phyloP scores from a whole-genome alignment of 2,329 filamentous ascomycete genomes.

The Phaeosphaeria sp. region DNA sequence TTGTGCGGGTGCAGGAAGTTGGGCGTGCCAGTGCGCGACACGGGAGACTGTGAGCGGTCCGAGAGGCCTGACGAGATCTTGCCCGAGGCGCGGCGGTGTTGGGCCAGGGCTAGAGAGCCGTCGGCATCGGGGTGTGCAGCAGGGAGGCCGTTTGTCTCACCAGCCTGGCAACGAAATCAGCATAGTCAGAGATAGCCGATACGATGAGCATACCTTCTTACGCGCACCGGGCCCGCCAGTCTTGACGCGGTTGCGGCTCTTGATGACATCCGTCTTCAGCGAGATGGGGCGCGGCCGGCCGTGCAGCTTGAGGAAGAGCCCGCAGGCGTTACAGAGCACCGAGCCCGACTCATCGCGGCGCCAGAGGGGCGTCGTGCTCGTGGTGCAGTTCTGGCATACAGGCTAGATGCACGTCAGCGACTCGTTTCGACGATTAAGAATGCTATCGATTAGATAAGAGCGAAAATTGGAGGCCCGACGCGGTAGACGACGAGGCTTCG shows the following conservation, averaged over 20 bases:
- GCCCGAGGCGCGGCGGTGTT: slow-evolving; percentile 72
- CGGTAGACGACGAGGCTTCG: slow-evolving; percentile 7
- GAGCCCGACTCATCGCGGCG: slow-evolving; percentile 94
- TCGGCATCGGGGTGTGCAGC: slow-evolving; percentile 63
- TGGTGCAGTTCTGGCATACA: slow-evolving; percentile 94
- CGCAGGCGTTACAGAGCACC: slow-evolving; percentile 98
- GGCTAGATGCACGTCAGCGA: slow-evolving; percentile 64
- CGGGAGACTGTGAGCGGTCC: slow-evolving; percentile 77
- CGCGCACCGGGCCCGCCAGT: slow-evolving; percentile 79
- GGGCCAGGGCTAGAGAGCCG: slow-evolving; percentile 61
- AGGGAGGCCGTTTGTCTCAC: slow-evolving; percentile 62
- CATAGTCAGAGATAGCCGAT: background rate
- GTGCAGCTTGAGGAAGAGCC: slow-evolving; percentile 95
- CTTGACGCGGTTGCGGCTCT: slow-evolving; percentile 98
- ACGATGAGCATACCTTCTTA: slow-evolving; percentile 71
- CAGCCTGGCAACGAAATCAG: slow-evolving; percentile 26
- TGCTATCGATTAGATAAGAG: slow-evolving; percentile 52
- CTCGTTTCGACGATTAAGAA: slow-evolving; percentile 10
- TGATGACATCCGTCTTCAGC: slow-evolving; percentile 98
- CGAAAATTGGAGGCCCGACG: slow-evolving; percentile 29
- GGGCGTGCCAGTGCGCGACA: slow-evolving; percentile 81
- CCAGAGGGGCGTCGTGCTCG: slow-evolving; percentile 95
- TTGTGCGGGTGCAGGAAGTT: slow-evolving; percentile 70
- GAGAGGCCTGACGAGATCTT: slow-evolving; percentile 75
- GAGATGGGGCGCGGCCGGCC: slow-evolving; percentile 92